Base-by-base conservation (phyloP, 2,329 filamentous ascomycete genomes). In the Domatiomyces globalis region DNA sequence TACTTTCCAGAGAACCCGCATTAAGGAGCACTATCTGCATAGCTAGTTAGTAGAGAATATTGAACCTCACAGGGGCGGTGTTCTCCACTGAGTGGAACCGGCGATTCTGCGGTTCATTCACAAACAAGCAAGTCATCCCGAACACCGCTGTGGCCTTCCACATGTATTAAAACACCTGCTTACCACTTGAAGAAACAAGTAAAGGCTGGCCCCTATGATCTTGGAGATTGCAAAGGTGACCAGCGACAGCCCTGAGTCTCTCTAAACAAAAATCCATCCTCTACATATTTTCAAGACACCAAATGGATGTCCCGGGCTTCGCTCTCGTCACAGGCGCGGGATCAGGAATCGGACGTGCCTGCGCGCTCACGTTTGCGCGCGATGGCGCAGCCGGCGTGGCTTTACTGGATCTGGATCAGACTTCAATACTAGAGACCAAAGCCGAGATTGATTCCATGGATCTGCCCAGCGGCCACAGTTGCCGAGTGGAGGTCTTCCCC, bases 241-340 rank as follows among this genome's bases (percentile, higher is more conserved):
- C 22, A 25, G 3, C 6, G 6, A 25, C 22, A 25, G 22, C 22
- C 22, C 22, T 25, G 22, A 6, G 22, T 4, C 3, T 25, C 22
- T 3, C 22, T 25, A 25, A 25, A 25, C 22, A 25, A 25, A 25
- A 25, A 25, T 6, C 22, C 22, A 25, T 25, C 22, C 6, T 6
- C 22, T 25, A 25, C 22, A 6, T 25, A 25, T 25, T 25, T 25
- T 4, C 8, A 33, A 33, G 4, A 33, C 2, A 39, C 10, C 2
- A 15, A 50, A 56, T 57, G 55, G 55, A 57, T 33, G 50, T 57
- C 33, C 53, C 55, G n/a, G 55, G 55, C 17, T 53, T 57, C 29
- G 56, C 45, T 33, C 49, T 58, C 10, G 43, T 58, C 22, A 58
- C 56, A 6, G 56, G 54, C 1, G 56, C 51, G 2, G 56, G 45